These are phyloP conservation scores for Cicer pinnatifidum DNA, from an alignment of 306 rosid genomes.

Conservation along the genomic window DNA sequence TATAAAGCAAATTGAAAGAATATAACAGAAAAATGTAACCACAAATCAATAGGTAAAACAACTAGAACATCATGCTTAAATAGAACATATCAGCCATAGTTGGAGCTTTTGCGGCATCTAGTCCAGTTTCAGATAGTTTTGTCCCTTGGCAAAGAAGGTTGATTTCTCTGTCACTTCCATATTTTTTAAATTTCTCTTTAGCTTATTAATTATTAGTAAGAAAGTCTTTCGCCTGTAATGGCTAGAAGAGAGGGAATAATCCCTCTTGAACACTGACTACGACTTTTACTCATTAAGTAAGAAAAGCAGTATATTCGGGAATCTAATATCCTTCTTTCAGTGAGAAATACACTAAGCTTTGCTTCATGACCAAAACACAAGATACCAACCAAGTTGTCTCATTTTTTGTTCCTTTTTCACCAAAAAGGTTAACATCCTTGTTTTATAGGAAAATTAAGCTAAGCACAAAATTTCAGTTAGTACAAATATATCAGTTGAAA, in stretches of 20 bases:
- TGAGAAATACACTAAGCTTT: slow-evolving; percentile 24
- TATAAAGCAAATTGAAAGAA: slow-evolving; percentile 21
- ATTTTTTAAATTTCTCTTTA: not conserved
- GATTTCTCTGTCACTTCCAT: not conserved
- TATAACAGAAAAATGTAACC: slow-evolving; percentile 21
- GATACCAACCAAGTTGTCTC: slow-evolving; percentile 32
- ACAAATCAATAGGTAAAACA: slow-evolving; percentile 27
- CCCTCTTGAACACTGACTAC: not conserved
- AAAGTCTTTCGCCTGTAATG: not conserved
- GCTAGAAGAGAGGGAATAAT: not conserved
- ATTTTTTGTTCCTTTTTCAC: slow-evolving; percentile 10
- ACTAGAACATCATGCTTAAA: slow-evolving; percentile 33
- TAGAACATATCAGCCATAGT: slow-evolving; percentile 19
- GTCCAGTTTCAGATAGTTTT: slow-evolving; percentile 3
- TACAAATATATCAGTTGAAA: slow-evolving; percentile 31
- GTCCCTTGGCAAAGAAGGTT: slow-evolving; percentile 1
- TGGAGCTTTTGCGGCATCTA: not conserved
- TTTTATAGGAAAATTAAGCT: slow-evolving; percentile 38
- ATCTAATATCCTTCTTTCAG: slow-evolving; percentile 12
- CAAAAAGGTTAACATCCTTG: slow-evolving; percentile 24
- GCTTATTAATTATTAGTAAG: not conserved
- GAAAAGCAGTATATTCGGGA: slow-evolving; percentile 29
- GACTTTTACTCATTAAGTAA: slow-evolving; percentile 30
- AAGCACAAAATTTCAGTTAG: slow-evolving; percentile 30
- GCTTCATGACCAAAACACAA: slow-evolving; percentile 28